Conservation (phyloP, 2,329 filamentous ascomycete genomes). For the Tolypocladium endophyticum region DNA sequence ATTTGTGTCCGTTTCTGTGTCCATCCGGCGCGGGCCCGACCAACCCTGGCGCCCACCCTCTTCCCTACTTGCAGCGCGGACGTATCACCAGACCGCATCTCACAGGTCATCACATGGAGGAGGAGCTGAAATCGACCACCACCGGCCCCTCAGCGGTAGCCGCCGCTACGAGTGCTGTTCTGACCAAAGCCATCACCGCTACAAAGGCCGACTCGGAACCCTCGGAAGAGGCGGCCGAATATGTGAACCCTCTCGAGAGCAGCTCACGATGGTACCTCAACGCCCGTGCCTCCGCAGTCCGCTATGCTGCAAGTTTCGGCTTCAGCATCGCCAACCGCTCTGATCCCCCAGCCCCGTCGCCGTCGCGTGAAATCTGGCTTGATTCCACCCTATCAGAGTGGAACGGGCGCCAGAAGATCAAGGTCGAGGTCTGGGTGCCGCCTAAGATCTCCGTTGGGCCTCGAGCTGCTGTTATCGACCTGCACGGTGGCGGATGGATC, state of each 20-base stretch:
- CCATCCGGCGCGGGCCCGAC: not conserved
- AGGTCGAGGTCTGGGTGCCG: constrained; percentile 36
- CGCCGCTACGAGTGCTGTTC: constrained; percentile 1
- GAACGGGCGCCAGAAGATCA: constrained; percentile 27
- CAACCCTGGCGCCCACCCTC: not conserved
- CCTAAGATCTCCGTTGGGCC: constrained; percentile 20
- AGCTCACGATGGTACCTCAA: constrained; percentile 32
- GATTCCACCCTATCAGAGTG: constrained; percentile 29
- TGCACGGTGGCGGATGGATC: constrained; percentile 59
- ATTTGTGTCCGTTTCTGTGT: not conserved
- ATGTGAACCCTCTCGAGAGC: constrained; percentile 32
- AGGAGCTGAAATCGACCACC: constrained; percentile 4
- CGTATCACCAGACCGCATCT: not conserved
- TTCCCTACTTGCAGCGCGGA: not conserved
- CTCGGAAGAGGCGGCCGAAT: constrained; percentile 22
- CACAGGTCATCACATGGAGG: constrained; percentile 4
- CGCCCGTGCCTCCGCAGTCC: constrained; percentile 31
- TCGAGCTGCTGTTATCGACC: constrained; percentile 50
- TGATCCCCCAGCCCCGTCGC: constrained; percentile 26
- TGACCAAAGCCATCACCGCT: constrained; percentile 11
- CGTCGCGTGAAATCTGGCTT: constrained; percentile 27
- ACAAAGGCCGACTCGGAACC: constrained; percentile 17
- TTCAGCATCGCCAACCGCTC: constrained; percentile 31
- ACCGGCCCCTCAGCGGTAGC: not conserved
- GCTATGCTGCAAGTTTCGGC: constrained; percentile 31